phyloP scores from a whole-genome alignment of 306 rosid species.

The Ammopiptanthus mongolicus region DNA sequence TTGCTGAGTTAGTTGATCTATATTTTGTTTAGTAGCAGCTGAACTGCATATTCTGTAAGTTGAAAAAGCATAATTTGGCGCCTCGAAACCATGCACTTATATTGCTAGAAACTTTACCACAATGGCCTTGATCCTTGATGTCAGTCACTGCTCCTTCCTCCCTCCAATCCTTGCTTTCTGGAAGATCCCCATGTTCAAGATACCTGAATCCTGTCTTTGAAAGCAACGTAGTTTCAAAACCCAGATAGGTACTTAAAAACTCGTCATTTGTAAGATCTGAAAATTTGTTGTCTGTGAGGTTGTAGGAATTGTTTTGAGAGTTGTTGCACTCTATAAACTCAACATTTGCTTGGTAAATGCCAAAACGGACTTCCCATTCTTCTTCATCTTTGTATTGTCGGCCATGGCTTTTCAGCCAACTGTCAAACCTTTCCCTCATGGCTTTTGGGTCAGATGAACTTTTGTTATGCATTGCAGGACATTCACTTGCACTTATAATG shows the following conservation, averaged over 20 bases:
- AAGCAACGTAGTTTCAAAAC: conserved; percentile 5
- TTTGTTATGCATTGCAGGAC: conserved; percentile 6
- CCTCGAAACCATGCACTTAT: neutral
- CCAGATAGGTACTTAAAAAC: conserved; percentile 40
- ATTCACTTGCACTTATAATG: conserved; percentile 30
- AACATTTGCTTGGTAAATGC: conserved; percentile 52
- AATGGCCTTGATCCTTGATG: conserved; percentile 65
- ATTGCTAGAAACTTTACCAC: conserved; percentile 49
- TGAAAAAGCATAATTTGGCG: neutral
- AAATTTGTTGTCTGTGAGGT: conserved; percentile 58
- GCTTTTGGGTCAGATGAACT: neutral
- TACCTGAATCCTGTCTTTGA: conserved; percentile 30
- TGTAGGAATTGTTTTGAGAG: conserved; percentile 48
- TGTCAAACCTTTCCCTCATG: conserved; percentile 45
- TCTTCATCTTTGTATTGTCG: conserved; percentile 31
- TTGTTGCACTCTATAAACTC: conserved; percentile 40
- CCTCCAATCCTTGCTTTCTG: conserved; percentile 63
- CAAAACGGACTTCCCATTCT: conserved; percentile 47
- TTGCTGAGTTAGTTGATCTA: neutral
- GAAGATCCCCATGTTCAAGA: conserved; percentile 19
- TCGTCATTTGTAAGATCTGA: conserved; percentile 67
- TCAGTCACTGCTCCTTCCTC: conserved; percentile 51
- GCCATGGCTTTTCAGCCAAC: conserved; percentile 40
- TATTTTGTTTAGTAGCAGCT: neutral
- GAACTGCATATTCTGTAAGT: neutral